Base-by-base conservation (phyloP, 495 filamentous ascomycete genomes). In the Aspergillus egyptiacus region DNA sequence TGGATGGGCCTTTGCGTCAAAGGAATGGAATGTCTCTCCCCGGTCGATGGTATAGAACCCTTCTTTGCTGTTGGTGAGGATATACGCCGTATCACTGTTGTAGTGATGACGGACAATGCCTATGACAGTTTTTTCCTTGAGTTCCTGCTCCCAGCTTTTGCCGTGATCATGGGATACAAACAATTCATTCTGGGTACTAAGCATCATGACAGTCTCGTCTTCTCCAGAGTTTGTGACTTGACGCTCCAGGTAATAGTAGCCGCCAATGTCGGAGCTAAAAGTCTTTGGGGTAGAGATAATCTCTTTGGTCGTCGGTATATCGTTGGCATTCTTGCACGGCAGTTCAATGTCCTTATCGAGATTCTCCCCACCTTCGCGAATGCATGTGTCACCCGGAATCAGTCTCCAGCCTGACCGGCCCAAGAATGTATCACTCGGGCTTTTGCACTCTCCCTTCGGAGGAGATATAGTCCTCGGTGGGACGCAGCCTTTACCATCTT, bases 341-440 rank as follows among this genome's bases (percentile, higher is more conserved):
- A 75, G 59, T 43, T 74, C 67, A 32, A 73, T 56, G 23, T 75
- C 58, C 24, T 72, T 55, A 27, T 76, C 73, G 8, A 73, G 58
- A 32, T 71, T 58, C 23, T 64, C 61, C 36, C 71, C 75, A 22
- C 63, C 75, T 6, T 74, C 60, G n/a, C 74, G 78, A 53, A 84
- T 77, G 67, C 93, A 98, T 15, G 75, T 76, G 63, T 98, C 91
- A 3, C 93, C 94, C 8, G 91, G 91, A 43, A 98, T 96, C 59
- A 88, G 77, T 44, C 91, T 81, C 74, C 87, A 98, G 20, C 93
- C 93, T 22, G 91, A 96, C 5, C 82, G 83, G 13, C 86, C 93
- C 70, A 69, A 83, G 63, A 85, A 97, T 10, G 65, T 93, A 22
- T 84, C 83, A 22, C 74, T 70, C 17, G 70, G 71, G 0, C 79